Evolutionary conservation across 2,329 filamentous ascomycete genomes (phyloP).

Genomic region (Epichloe coenophiala): DNA sequence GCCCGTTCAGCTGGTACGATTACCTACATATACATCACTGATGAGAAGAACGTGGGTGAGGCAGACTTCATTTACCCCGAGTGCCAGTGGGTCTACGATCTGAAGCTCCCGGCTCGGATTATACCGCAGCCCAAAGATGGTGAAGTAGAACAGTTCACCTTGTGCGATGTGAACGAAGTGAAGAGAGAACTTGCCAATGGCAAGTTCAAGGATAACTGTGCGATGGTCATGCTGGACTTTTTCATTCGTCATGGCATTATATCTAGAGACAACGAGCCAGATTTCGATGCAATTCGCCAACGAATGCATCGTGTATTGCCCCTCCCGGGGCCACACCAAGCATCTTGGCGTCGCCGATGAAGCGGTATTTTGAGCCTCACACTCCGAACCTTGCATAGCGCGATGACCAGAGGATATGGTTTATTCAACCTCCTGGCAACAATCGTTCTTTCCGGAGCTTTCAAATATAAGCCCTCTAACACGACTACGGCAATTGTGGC

Average conservation of each 20-base stretch:
- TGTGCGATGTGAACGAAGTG: slow-evolving; percentile 67
- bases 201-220: slow-evolving; percentile 88
- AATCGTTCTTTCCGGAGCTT: background rate
- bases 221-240: slow-evolving; percentile 74
- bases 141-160: slow-evolving; percentile 75
- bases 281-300: slow-evolving; percentile 62
- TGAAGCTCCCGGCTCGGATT: slow-evolving; percentile 58
- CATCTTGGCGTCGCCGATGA: slow-evolving; percentile 13
- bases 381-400: background rate
- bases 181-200: slow-evolving; percentile 54
- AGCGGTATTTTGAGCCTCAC: background rate
- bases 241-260: slow-evolving; percentile 75
- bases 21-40: slow-evolving; percentile 74
- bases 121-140: slow-evolving; percentile 68
- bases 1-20: slow-evolving; percentile 53
- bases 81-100: slow-evolving; percentile 80
- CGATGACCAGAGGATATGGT: too few species aligned
- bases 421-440: background rate
- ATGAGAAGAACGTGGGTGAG: slow-evolving; percentile 65
- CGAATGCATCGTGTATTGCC: slow-evolving; percentile 68
- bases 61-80: slow-evolving; percentile 76
- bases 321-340: slow-evolving; percentile 56
- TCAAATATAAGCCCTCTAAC: background rate
- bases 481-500: background rate
- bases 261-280: slow-evolving; percentile 62